Base-by-base conservation (phyloP, 78 protist species). In the Planoprotostelium fungivorum region DNA sequence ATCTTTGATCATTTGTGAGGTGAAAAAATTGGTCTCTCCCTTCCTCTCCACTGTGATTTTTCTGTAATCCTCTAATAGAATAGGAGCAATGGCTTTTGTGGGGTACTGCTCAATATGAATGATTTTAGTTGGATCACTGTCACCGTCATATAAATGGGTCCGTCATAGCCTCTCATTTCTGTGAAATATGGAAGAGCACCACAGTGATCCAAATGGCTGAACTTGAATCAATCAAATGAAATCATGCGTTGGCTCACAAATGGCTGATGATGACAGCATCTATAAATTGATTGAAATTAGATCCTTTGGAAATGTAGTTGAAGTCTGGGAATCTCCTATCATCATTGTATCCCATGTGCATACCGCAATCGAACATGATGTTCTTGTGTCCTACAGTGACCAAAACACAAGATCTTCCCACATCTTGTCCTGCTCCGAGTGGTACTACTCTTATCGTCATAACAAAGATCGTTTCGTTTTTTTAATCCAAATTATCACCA, bases 171-270 rank as follows among this genome's bases (percentile, higher is more conserved):
- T 88, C 89, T 87, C 88, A 90, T 95, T 51, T 98, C 99, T 34
- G 99, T 95, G 63, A 99, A 94, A 83, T 92, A 90, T n/a, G 99
- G 99, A 83, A 99, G 96, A 51, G 99, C 99, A 29, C 99, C 99
- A 85, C 94, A 97, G 94, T 98, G 99, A 87, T 98, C 99, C 35
- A 98, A 87, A 89, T 98, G 99, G 90, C 95, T 94, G 84, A n/a
- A n/a, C n/a, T 16, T 36, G 25, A 38, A 1, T 38, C 1, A 38
- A 73, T 51, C 1, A 35, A 0, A 37, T 10, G 35, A 16, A n/a
- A 38, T 29, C n/a, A 37, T 0, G 29, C 9, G 37, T 39, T 85
- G 23, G 38, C 89, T 23, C 89, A 95, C 95, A 96, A 96, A 86
- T 96, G 97, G 83, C 96, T 95, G 38, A 96, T 95, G 38, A 97